A percentile compares a stretch with the other conserved stretches of the same genome.
These are phyloP conservation scores for Brachypodium distachyon DNA, from an alignment of 202 grass and related monocot genomes.

Conservation along the genomic window DNA sequence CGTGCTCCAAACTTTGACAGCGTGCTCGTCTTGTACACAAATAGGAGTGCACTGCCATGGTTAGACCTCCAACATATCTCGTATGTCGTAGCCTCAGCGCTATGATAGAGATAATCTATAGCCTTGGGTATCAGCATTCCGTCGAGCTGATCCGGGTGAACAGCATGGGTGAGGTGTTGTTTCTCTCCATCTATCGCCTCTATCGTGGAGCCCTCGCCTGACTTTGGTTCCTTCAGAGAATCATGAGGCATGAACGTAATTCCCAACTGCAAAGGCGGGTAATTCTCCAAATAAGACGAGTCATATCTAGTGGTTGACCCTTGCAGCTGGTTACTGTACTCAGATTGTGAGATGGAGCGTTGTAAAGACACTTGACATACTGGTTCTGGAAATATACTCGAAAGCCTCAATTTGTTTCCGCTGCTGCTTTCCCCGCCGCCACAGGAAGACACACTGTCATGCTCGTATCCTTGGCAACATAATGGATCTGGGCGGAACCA, in stretches of 20 bases:
- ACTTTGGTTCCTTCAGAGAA: background rate
- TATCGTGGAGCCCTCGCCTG: background rate
- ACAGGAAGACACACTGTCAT: background rate
- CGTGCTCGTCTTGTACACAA: background rate
- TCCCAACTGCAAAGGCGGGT: background rate
- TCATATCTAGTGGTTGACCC: background rate
- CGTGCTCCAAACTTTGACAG: background rate
- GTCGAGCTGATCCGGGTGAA: background rate
- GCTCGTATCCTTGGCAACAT: background rate
- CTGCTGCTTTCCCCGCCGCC: background rate
- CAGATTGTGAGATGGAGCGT: background rate
- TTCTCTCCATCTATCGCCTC: background rate
- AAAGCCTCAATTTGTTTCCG: background rate
- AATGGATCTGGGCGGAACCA: background rate
- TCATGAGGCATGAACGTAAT: background rate
- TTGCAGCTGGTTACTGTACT: background rate
- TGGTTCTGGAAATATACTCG: background rate
- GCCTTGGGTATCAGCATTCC: background rate
- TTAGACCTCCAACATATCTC: background rate
- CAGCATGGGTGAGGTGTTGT: background rate
- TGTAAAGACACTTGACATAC: background rate
- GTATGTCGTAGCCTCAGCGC: background rate
- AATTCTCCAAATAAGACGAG: background rate
- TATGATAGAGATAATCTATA: background rate
- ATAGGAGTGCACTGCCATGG: background rate